Evolutionary conservation across 2,329 filamentous ascomycete genomes (phyloP).

Genomic region (Tolypocladium tundrense): DNA sequence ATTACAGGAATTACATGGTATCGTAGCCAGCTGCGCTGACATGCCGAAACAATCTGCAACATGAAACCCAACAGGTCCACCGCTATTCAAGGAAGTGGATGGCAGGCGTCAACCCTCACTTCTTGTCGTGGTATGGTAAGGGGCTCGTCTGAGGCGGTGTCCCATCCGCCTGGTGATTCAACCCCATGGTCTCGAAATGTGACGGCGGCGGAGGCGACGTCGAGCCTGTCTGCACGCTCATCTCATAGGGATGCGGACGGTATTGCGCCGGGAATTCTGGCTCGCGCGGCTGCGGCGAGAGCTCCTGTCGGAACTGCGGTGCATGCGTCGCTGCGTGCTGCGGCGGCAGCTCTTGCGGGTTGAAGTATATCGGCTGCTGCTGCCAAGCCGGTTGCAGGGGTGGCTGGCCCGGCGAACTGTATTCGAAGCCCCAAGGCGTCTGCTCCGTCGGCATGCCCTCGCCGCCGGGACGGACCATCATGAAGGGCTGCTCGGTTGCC

Average conservation of each 20-base stretch:
- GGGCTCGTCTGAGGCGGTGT: slow-evolving; percentile 7
- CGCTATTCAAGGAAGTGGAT: not conserved
- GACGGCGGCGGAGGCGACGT: slow-evolving; percentile 10
- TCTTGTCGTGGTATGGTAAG: slow-evolving; percentile 14
- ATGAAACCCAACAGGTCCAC: not conserved
- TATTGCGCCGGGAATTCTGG: not conserved
- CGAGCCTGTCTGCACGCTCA: not conserved
- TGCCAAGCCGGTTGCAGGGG: slow-evolving; percentile 3
- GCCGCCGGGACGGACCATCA: slow-evolving; percentile 1
- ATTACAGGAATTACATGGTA: not conserved
- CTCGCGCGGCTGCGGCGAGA: not conserved
- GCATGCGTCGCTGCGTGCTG: not conserved
- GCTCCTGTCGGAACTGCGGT: not conserved
- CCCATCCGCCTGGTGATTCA: slow-evolving; percentile 22
- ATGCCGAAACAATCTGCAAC: not conserved
- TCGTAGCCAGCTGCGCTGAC: not conserved
- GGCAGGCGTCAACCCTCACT: not conserved
- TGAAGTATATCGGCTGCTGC: not conserved
- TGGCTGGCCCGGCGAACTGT: slow-evolving; percentile 6
- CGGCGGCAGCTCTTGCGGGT: slow-evolving; percentile 1
- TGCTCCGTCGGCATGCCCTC: slow-evolving; percentile 2
- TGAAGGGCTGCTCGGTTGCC: slow-evolving; percentile 10
- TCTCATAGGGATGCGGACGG: not conserved
- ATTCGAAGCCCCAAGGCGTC: slow-evolving; percentile 10
- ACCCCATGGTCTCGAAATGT: slow-evolving; percentile 17